phyloP scores from a whole-genome alignment of 805 yeast species.

The Kodamaea jinghongensis region DNA sequence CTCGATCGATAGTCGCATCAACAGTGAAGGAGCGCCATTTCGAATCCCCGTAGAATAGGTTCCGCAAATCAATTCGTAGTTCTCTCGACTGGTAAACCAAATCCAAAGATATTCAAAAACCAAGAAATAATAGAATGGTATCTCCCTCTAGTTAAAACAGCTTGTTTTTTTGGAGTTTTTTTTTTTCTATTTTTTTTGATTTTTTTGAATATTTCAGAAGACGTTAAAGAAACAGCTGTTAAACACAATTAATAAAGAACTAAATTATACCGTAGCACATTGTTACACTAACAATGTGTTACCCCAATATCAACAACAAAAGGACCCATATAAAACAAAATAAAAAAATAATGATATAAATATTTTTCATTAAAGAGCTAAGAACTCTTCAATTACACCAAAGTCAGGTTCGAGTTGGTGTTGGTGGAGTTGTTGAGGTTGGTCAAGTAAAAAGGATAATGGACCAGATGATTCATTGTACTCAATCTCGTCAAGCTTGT shows the following conservation, averaged over 20 bases:
- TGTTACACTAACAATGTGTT: background rate
- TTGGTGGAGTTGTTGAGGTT: conserved; percentile 8
- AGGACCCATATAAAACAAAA: conserved; percentile 9
- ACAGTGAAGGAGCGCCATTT: conserved; percentile 12
- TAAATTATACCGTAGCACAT: no score
- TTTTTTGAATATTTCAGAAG: background rate
- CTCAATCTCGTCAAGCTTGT: conserved; percentile 8
- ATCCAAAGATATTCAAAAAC: conserved; percentile 5
- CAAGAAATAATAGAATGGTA: background rate
- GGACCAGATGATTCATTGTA: conserved; percentile 9
- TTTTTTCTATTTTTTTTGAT: conserved; percentile 7
- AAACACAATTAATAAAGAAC: no score
- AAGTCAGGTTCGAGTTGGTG: conserved; percentile 14
- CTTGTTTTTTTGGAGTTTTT: conserved; percentile 16
- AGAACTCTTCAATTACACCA: conserved; percentile 29
- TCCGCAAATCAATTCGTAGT: background rate
- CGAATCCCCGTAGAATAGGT: background rate
- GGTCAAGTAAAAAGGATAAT: conserved; percentile 10
- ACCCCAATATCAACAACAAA: conserved; percentile 10
- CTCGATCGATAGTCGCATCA: conserved; percentile 11
- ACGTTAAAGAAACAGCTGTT: no score
- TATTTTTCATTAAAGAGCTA: conserved; percentile 20
- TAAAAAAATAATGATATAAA: conserved; percentile 12
- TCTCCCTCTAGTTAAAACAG: conserved; percentile 7
- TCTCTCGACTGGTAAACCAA: conserved; percentile 3